phyloP scores from a whole-genome alignment of 2,329 filamentous ascomycete genomes.

The Penicillium rolfsii region DNA sequence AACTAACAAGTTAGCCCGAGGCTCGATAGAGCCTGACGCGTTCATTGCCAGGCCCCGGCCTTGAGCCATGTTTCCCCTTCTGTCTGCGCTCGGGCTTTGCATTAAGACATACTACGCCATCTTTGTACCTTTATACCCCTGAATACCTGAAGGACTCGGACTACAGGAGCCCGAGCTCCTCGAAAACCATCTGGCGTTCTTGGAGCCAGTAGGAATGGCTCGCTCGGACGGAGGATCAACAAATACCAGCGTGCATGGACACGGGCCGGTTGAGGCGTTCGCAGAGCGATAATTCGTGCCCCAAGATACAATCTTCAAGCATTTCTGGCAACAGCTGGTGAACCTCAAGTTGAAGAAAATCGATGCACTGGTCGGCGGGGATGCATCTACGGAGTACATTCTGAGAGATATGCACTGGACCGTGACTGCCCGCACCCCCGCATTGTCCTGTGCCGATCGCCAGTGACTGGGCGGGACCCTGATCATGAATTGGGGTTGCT shows the following conservation, averaged over 20 bases:
- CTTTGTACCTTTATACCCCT: background rate
- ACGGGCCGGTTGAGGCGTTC: background rate
- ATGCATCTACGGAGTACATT: background rate
- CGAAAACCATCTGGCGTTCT: background rate
- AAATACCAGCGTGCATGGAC: background rate
- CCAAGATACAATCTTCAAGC: background rate
- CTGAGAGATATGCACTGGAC: constrained; percentile 4
- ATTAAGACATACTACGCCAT: background rate
- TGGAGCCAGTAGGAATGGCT: background rate
- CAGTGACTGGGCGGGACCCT: constrained; percentile 13
- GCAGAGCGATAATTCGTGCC: background rate
- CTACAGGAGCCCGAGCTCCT: background rate
- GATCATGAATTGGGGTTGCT: background rate
- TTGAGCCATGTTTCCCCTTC: background rate
- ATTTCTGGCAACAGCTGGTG: background rate
- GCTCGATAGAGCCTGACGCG: background rate
- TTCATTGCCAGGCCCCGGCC: background rate
- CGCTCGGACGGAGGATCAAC: constrained; percentile 3
- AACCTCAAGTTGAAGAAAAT: background rate
- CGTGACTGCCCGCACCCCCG: constrained; percentile 16
- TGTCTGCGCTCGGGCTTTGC: constrained; percentile 1
- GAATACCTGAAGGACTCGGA: background rate
- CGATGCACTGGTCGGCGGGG: background rate
- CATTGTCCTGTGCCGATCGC: constrained; percentile 18
- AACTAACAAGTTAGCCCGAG: background rate